Conservation (phyloP, 1,284 basidiomycete genomes). For the Naganishia sp. region DNA sequence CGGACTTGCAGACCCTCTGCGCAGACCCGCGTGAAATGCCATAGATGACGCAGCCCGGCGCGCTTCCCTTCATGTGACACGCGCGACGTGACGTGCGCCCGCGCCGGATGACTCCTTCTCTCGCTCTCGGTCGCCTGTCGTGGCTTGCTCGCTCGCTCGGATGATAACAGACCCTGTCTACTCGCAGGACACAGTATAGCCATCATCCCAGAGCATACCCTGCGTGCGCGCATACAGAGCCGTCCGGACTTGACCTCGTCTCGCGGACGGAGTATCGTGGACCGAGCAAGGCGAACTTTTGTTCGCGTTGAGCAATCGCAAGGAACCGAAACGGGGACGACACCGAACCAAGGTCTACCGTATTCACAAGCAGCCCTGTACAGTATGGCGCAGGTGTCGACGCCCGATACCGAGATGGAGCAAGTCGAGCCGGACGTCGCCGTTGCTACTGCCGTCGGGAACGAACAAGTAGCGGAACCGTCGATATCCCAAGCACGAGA, state of each 20-base stretch:
- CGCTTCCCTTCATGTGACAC: conserved; percentile 16
- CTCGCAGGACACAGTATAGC: too few species aligned
- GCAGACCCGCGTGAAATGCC: too few species aligned
- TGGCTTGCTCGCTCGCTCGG: too few species aligned
- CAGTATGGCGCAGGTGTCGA: conserved; percentile 13
- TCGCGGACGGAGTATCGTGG: too few species aligned
- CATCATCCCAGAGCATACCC: too few species aligned
- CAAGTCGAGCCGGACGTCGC: background rate
- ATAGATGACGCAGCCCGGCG: background rate
- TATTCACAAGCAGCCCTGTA: background rate
- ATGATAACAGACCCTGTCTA: too few species aligned
- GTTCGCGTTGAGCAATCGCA: background rate
- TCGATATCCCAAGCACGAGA: background rate
- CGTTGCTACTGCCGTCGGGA: background rate
- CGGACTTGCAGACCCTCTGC: too few species aligned
- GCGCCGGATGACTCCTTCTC: background rate
- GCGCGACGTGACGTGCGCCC: conserved; percentile 3
- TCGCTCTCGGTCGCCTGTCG: too few species aligned
- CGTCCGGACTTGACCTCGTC: background rate
- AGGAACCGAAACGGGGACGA: background rate
- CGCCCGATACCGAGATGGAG: background rate
- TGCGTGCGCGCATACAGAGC: conserved; percentile 9
- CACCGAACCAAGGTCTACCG: background rate
- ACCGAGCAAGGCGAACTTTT: background rate
- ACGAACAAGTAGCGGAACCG: background rate